Base-by-base conservation (phyloP, 2,329 filamentous ascomycete species). In the Epichloe coenophiala region DNA sequence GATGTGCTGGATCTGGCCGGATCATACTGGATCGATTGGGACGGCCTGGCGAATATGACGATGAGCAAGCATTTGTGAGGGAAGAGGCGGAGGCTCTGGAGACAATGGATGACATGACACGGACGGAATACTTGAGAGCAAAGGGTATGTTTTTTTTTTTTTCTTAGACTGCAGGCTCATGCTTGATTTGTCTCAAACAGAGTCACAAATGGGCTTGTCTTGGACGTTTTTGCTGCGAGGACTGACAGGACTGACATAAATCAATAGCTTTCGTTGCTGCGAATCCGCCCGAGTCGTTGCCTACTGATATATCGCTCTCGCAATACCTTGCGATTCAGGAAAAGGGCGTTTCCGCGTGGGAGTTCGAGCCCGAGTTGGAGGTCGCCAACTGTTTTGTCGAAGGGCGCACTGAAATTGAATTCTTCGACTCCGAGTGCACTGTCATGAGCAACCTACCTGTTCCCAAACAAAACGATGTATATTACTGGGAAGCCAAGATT, bases 361-460 rank as follows among this genome's bases (percentile, higher is more conserved):
- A 98, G 67, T 98, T 98, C 62, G 93, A 97, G 67, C 93, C 93
- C n/a, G 93, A 98, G 67, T 72, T 97, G 37, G 93, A 98, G 68
- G 96, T 97, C 58, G 93, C 93, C 58, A 97, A 97, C 68, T 98
- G 93, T 68, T 98, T 98, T 64, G 93, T 98, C 56, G 91, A 98
- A 69, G 91, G 74, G 40, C 81, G 93, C 57, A 98, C 93, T 11
- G 93, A 98, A 67, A 95, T 98, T 56, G 93, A 98, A 66, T 98
- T 98, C 71, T 98, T 95, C 63, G 93, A 98, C 68, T 93, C 89
- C 2, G 93, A 95, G 65, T 97, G 91, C 71, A 95, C 90, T 59
- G 93, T 97, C 55, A 88, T 95, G 73, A 94, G 86, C 73, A 98
- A 98, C 61, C 70, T 98, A 40, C 93, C 93, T 0, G 88, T 98